These are phyloP conservation scores for Phyllosticta paracitricarpa DNA, from an alignment of 2,329 filamentous ascomycete genomes.

Conservation along the genomic window DNA sequence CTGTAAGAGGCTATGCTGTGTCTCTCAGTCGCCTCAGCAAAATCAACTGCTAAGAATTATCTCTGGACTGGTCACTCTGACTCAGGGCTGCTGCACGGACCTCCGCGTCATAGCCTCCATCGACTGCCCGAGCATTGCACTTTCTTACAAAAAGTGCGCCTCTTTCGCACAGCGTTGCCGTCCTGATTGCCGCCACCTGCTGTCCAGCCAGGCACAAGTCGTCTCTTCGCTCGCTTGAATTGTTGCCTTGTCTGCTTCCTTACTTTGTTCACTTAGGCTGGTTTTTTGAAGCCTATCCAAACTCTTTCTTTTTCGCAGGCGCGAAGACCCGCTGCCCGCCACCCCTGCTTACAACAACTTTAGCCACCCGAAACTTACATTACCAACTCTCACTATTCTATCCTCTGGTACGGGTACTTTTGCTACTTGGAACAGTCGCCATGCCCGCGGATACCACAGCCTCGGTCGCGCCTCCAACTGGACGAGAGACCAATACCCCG, in stretches of 20 bases:
- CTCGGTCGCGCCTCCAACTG: neutral
- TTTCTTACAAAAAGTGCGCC: constrained; percentile 5
- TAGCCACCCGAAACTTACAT: too few relatives aligned
- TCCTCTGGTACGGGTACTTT: neutral
- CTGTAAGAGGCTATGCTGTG: neutral
- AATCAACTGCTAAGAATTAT: neutral
- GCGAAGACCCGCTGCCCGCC: neutral
- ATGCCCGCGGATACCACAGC: neutral
- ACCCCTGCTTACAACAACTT: neutral
- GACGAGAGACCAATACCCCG: constrained; percentile 1
- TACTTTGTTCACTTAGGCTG: constrained; percentile 21
- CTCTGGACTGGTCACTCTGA: neutral
- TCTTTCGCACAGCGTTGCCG: neutral
- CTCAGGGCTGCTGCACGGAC: neutral
- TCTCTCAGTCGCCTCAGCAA: neutral
- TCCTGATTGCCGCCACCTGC: constrained; percentile 7
- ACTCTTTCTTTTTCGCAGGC: neutral
- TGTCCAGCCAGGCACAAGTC: neutral
- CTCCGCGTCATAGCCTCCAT: constrained; percentile 3
- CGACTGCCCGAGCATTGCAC: neutral
- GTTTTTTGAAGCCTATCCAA: constrained; percentile 19
- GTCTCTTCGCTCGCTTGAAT: neutral
- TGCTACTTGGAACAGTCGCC: neutral
- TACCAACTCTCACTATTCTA: neutral
- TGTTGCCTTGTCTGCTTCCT: constrained; percentile 11